Evolutionary conservation across 2,329 filamentous ascomycete species (phyloP), one percentile per base, ranked within the genome.

Genomic region (Hypoxylon sp.): DNA sequence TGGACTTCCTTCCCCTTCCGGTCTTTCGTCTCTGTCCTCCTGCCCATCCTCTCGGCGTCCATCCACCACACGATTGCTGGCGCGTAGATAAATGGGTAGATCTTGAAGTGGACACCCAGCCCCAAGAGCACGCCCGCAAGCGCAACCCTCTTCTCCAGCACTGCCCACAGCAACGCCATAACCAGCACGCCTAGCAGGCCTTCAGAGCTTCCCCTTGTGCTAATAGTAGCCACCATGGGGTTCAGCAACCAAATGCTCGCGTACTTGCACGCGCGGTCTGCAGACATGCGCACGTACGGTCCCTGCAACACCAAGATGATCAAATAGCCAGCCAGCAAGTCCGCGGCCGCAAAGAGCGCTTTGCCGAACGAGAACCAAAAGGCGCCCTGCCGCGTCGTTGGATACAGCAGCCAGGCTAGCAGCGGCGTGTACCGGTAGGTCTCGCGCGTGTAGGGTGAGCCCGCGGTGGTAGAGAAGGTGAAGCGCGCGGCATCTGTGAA

Each of bases 391-490:
- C 73, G 61, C 0, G 89, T 85, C 0, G 94, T 97, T 0, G 96
- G 96, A 14, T 94, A 82, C 32, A 99, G 85, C 2, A 97, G 81
- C 94, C 94, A 98, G 14, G 96, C 93, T 1, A 99, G 85, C 1
- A 99, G 83, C 0, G 96, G 96, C 26, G 96, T 98, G 82, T 99
- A 99, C 64, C 96, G 91, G 82, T 99, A 99, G 0, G 96, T 99
- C 75, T 96, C 95, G 56, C 96, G 89, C 40, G 87, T 85, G 78
- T 99, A 99, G 1, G 96, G 96, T 0, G 92, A 92, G 48, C 81
- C 80, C 2, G 2, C 8, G 30, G 30, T 89, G 81, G 83, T 97
- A 97, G 79, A 50, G 66, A 77, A 76, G 24, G 75, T 74, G 78
- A 91, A 95, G 69, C 92, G 91, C 1, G 96, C 88, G 24, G 96